A percentile compares a stretch with the other conserved stretches of the same genome.
Evolutionary conservation across 495 filamentous ascomycete genomes (phyloP).

Genomic region (Penicillium bovifimosum): DNA sequence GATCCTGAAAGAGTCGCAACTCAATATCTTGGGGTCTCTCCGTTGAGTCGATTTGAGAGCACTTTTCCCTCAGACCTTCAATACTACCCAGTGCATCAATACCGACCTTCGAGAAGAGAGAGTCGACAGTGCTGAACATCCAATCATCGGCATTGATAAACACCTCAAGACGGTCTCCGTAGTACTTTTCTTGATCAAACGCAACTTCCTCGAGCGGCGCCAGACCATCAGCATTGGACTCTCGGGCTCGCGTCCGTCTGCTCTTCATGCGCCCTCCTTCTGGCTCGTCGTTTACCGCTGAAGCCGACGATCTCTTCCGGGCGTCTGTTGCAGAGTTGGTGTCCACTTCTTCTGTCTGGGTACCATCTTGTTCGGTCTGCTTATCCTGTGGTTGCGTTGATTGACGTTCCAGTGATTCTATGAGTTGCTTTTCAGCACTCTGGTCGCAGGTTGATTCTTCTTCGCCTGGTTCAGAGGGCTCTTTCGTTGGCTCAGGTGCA

Average conservation of each 20-base stretch:
- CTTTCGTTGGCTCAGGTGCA: background rate
- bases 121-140: constrained; percentile 64
- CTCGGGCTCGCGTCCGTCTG: constrained; percentile 75
- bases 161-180: constrained; percentile 63
- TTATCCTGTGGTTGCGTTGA: constrained; percentile 22
- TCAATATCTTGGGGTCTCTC: constrained; percentile 17
- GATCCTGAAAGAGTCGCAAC: constrained; percentile 42
- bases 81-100: constrained; percentile 48
- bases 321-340: constrained; percentile 23
- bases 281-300: constrained; percentile 45
- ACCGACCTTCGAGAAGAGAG: constrained; percentile 61
- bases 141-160: constrained; percentile 68
- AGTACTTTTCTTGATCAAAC: constrained; percentile 63
- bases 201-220: constrained; percentile 45
- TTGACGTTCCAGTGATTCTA: constrained; percentile 36
- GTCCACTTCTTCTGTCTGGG: constrained; percentile 28
- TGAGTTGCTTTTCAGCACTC: constrained; percentile 39
- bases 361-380: constrained; percentile 17
- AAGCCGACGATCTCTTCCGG: constrained; percentile 49
- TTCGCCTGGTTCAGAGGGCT: constrained; percentile 23
- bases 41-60: constrained; percentile 13
- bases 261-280: constrained; percentile 67
- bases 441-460: constrained; percentile 40
- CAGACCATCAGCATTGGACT: constrained; percentile 55
- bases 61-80: constrained; percentile 33